These are phyloP conservation scores for Cryptosporidium felis DNA, from an alignment of 169 alveolate species.

Conservation along the genomic window DNA sequence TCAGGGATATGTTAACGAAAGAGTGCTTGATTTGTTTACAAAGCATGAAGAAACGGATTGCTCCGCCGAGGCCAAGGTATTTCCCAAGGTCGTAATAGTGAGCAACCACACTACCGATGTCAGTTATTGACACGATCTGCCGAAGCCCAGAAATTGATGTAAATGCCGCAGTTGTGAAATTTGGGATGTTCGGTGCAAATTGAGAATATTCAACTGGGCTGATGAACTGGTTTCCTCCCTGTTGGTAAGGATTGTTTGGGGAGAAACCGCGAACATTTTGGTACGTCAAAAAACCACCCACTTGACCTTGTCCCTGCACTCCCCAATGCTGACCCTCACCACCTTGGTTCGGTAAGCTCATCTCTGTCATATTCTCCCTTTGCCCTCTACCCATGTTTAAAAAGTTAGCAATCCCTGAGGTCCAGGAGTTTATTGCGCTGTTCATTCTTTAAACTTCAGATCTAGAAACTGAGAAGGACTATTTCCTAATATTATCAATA, in stretches of 20 bases:
- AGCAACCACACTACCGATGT: conserved; percentile 54
- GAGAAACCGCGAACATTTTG: conserved; percentile 30
- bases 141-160: conserved; percentile 56
- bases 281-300: neutral
- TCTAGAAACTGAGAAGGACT: neutral
- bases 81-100: conserved; percentile 57
- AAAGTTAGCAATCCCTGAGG: conserved; percentile 53
- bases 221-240: conserved; percentile 1
- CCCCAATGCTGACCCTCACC: neutral
- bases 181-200: conserved; percentile 44
- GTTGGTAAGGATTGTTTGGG: neutral
- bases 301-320: neutral
- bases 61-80: conserved; percentile 64
- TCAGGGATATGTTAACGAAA: conserved; percentile 37
- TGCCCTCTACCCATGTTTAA: conserved; percentile 51
- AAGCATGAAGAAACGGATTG: conserved; percentile 50
- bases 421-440: conserved; percentile 49
- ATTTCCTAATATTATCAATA: no score
- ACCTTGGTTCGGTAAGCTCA: neutral
- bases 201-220: conserved; percentile 45
- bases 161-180: conserved; percentile 53
- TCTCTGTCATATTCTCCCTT: conserved; percentile 40
- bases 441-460: neutral
- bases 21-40: conserved; percentile 64
- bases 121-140: conserved; percentile 51